These are phyloP conservation scores for Lipomyces lipofer DNA, from an alignment of 805 yeast genomes.

Conservation along the genomic window DNA sequence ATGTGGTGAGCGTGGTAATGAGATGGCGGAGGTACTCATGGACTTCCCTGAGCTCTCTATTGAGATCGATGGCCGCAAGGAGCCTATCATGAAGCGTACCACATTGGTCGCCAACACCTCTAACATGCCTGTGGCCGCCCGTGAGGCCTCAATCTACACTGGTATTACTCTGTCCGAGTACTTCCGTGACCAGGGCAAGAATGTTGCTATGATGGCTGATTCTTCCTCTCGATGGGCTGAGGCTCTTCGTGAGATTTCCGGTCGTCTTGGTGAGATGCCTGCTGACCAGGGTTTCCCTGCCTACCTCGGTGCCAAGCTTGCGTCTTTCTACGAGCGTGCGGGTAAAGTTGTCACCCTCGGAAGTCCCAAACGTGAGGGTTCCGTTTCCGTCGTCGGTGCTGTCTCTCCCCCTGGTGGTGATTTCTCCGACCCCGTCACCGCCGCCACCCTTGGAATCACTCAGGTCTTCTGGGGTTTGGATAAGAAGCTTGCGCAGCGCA, in stretches of 20 bases:
- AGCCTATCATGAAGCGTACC: slow-evolving; percentile 99
- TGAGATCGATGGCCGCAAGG: slow-evolving; percentile 87
- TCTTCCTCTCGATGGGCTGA: slow-evolving; percentile 99
- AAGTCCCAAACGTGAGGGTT: slow-evolving; percentile 93
- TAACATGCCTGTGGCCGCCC: slow-evolving; percentile 99
- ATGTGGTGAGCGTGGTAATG: slow-evolving; percentile 96
- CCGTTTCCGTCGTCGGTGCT: slow-evolving; percentile 99
- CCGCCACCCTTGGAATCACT: slow-evolving; percentile 98
- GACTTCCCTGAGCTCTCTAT: slow-evolving; percentile 98
- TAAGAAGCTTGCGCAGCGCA: slow-evolving; percentile 98
- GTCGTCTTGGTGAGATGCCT: slow-evolving; percentile 99
- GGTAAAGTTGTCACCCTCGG: slow-evolving; percentile 96
- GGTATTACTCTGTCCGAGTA: slow-evolving; percentile 99
- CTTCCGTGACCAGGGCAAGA: slow-evolving; percentile 99
- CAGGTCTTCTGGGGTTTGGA: slow-evolving; percentile 99
- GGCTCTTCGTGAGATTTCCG: slow-evolving; percentile 98
- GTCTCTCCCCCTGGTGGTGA: slow-evolving; percentile 99
- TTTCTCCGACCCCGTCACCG: slow-evolving; percentile 99
- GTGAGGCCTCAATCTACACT: slow-evolving; percentile 99
- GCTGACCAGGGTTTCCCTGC: slow-evolving; percentile 99
- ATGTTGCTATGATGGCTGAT: slow-evolving; percentile 99
- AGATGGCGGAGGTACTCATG: slow-evolving; percentile 99
- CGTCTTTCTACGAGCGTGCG: slow-evolving; percentile 99
- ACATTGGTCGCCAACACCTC: slow-evolving; percentile 98
- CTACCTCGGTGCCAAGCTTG: slow-evolving; percentile 96